A percentile compares a stretch with the other conserved stretches of the same genome.
phyloP scores from a whole-genome alignment of 306 rosid genomes.

The Quercus parvula region DNA sequence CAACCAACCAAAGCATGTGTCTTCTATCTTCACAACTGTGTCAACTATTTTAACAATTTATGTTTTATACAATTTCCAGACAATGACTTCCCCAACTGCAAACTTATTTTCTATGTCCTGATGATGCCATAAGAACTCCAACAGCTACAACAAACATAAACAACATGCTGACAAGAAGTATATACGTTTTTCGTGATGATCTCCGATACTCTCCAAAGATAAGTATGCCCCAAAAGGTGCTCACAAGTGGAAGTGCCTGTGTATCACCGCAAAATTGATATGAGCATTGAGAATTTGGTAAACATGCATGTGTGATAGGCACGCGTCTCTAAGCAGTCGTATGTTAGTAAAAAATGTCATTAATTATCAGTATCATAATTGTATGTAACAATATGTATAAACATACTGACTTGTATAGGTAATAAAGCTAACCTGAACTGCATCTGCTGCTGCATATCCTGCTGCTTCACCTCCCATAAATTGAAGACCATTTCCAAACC shows the following conservation, averaged over 20 bases:
- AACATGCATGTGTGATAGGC: neutral
- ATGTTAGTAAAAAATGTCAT: neutral
- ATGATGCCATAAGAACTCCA: conserved; percentile 70
- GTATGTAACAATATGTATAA: neutral
- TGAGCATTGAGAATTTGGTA: neutral
- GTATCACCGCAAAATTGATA: neutral
- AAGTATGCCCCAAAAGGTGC: conserved; percentile 85
- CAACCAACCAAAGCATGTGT: neutral
- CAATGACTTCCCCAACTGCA: neutral
- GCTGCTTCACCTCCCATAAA: conserved; percentile 99
- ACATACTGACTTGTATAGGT: neutral
- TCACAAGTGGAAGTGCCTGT: conserved; percentile 92
- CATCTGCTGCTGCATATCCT: conserved; percentile 99
- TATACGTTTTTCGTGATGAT: conserved; percentile 72
- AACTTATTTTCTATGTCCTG: conserved; percentile 70
- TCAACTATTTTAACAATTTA: neutral
- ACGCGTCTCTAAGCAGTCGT: neutral
- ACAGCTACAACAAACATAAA: conserved; percentile 73
- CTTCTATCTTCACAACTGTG: neutral
- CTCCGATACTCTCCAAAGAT: conserved; percentile 78
- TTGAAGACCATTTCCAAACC: conserved; percentile 90
- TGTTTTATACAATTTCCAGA: neutral
- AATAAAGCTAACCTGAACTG: conserved; percentile 71
- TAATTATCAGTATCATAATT: neutral
- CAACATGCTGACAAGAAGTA: conserved; percentile 61